These are phyloP conservation scores for Citrullus colocynthis DNA, from an alignment of 306 rosid species.

Conservation along the genomic window DNA sequence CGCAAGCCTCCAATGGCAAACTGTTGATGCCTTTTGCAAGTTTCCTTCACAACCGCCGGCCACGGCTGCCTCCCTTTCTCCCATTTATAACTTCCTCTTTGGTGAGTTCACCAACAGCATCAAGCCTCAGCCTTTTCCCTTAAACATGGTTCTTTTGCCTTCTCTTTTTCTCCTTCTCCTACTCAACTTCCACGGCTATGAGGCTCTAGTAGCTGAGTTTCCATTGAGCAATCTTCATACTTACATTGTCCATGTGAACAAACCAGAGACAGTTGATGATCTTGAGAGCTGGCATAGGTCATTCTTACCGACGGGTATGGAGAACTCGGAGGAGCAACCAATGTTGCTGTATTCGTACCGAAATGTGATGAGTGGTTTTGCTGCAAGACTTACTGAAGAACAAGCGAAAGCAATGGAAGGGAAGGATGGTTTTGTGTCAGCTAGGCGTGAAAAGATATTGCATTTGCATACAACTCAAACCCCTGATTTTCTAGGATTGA, in stretches of 20 bases:
- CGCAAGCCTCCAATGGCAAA: neutral
- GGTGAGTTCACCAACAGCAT: neutral
- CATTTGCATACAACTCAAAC: slow-evolving; percentile 46
- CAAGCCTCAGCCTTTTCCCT: neutral
- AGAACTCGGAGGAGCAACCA: slow-evolving; percentile 13
- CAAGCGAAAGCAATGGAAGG: slow-evolving; percentile 28
- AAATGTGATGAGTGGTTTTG: slow-evolving; percentile 49
- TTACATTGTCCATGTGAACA: slow-evolving; percentile 43
- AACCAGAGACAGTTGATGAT: slow-evolving; percentile 28
- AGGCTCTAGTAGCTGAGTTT: neutral
- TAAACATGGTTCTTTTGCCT: neutral
- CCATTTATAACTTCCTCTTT: neutral
- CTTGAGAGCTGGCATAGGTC: slow-evolving; percentile 39
- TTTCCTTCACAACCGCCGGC: neutral
- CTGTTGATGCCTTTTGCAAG: neutral
- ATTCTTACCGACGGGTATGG: slow-evolving; percentile 33
- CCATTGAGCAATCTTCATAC: slow-evolving; percentile 4
- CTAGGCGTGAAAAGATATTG: slow-evolving; percentile 20
- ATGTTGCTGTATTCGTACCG: slow-evolving; percentile 28
- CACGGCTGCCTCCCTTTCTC: neutral
- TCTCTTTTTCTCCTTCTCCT: neutral
- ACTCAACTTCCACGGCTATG: neutral
- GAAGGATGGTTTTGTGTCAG: slow-evolving; percentile 44
- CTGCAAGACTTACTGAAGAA: slow-evolving; percentile 42
- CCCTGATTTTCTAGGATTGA: slow-evolving; percentile 48